Evolutionary conservation across 306 rosid species (phyloP).

Genomic region (Inga oerstediana): DNA sequence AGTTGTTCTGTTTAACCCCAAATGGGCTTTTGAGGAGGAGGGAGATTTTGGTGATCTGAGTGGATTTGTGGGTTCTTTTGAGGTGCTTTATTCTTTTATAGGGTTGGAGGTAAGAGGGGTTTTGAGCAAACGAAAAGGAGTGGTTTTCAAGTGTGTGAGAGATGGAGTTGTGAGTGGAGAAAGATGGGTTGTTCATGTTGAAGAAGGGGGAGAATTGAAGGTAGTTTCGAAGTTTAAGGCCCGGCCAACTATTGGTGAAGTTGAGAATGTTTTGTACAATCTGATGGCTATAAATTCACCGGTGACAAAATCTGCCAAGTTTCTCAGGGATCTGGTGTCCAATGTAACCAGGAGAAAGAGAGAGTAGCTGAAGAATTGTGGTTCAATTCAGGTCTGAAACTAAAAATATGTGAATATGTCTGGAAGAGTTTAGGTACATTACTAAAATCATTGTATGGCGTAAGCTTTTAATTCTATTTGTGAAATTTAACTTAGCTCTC

Average conservation of each 20-base stretch:
- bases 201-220: slow-evolving; percentile 74
- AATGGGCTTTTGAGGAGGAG: slow-evolving; percentile 86
- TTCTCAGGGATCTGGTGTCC: slow-evolving; percentile 80
- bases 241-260: slow-evolving; percentile 72
- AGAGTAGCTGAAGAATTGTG: slow-evolving; percentile 33
- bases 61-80: slow-evolving; percentile 76
- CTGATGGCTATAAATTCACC: slow-evolving; percentile 92
- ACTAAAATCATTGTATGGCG: slow-evolving; percentile 27
- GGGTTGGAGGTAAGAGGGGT: slow-evolving; percentile 88
- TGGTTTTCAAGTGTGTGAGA: slow-evolving; percentile 74
- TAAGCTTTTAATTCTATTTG: slow-evolving; percentile 14
- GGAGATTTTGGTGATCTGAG: slow-evolving; percentile 55
- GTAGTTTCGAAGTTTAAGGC: slow-evolving; percentile 60
- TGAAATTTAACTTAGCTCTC: slow-evolving; percentile 38
- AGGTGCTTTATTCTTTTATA: slow-evolving; percentile 82
- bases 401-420: slow-evolving; percentile 36
- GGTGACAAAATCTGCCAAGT: slow-evolving; percentile 80
- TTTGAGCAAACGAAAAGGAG: slow-evolving; percentile 74
- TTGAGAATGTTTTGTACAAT: slow-evolving; percentile 86
- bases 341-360: slow-evolving; percentile 79
- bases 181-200: slow-evolving; percentile 83
- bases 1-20: slow-evolving; percentile 80
- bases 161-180: slow-evolving; percentile 87
- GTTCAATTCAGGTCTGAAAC: slow-evolving; percentile 21
- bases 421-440: slow-evolving; percentile 33